phyloP scores from a whole-genome alignment of 129 eudicot genomes.

The Pseudognaphalium luteoalbum region DNA sequence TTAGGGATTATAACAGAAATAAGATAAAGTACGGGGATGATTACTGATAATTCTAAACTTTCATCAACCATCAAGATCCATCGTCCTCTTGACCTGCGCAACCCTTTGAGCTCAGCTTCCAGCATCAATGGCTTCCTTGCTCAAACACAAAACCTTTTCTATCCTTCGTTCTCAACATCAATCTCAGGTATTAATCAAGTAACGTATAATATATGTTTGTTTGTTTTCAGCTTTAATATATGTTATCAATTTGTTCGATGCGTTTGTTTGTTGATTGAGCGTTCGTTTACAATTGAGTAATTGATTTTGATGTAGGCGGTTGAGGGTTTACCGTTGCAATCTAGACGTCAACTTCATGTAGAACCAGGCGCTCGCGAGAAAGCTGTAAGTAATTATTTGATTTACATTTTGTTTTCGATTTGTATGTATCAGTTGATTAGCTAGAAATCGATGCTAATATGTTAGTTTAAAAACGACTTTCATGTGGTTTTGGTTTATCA shows the following conservation, averaged over 20 bases:
- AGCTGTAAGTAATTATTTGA: slow-evolving; percentile 54
- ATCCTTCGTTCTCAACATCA: slow-evolving; percentile 51
- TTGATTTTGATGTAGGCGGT: slow-evolving; percentile 29
- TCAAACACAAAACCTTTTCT: slow-evolving; percentile 45
- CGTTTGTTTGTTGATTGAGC: background rate
- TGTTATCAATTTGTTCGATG: background rate
- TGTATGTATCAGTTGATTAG: slow-evolving; percentile 12
- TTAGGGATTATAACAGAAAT: too few relatives aligned
- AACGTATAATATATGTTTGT: background rate
- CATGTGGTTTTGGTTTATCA: background rate
- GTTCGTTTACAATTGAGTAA: too few relatives aligned
- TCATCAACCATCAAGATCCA: background rate
- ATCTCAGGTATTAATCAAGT: slow-evolving; percentile 25
- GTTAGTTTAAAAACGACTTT: background rate
- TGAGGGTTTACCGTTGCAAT: slow-evolving; percentile 40
- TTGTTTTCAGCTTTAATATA: background rate
- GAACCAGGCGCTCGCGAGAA: slow-evolving; percentile 93
- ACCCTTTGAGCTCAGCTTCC: slow-evolving; percentile 21
- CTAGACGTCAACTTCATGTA: slow-evolving; percentile 63
- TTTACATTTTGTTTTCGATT: background rate
- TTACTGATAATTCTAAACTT: too few relatives aligned
- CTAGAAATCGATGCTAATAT: background rate
- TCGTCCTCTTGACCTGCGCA: slow-evolving; percentile 18
- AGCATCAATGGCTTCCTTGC: slow-evolving; percentile 59
- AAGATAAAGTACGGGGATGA: background rate